A percentile compares a stretch with the other conserved stretches of the same genome.
These are phyloP conservation scores for Chytriomyces sp. DNA, from an alignment of 192 early-diverging fungal genomes.

Conservation along the genomic window DNA sequence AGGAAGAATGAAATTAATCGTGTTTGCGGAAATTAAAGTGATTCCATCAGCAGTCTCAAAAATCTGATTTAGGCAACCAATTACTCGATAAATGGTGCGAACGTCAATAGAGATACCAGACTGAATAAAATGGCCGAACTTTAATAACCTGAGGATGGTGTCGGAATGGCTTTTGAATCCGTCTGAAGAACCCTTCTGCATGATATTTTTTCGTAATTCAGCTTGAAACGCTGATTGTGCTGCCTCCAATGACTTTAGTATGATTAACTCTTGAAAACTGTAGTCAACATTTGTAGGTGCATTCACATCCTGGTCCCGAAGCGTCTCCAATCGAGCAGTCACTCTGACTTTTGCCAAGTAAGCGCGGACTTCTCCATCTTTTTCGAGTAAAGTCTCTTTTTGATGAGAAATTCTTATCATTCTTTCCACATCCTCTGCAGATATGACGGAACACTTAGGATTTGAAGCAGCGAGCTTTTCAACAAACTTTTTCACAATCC, in stretches of 20 bases:
- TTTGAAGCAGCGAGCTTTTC: background rate
- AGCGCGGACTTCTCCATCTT: background rate
- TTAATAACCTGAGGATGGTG: too few species aligned
- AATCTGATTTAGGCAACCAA: too few species aligned
- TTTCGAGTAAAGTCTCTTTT: background rate
- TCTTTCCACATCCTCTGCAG: background rate
- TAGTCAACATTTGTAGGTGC: background rate
- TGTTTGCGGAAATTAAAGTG: background rate
- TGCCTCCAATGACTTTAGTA: too few species aligned
- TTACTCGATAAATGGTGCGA: too few species aligned
- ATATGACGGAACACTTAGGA: background rate
- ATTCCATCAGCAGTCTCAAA: too few species aligned
- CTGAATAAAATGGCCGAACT: too few species aligned
- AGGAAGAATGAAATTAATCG: conserved; percentile 1
- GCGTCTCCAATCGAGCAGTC: background rate
- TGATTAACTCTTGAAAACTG: too few species aligned
- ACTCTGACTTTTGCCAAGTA: background rate
- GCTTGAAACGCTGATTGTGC: too few species aligned
- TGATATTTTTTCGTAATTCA: too few species aligned
- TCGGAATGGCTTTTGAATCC: too few species aligned
- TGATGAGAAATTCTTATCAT: background rate
- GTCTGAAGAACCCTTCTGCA: too few species aligned
- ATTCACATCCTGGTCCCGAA: background rate
- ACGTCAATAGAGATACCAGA: too few species aligned
- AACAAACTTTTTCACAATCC: background rate